Conservation (phyloP, 139 green algal species). For the Mesotaenium endlicherianum region DNA sequence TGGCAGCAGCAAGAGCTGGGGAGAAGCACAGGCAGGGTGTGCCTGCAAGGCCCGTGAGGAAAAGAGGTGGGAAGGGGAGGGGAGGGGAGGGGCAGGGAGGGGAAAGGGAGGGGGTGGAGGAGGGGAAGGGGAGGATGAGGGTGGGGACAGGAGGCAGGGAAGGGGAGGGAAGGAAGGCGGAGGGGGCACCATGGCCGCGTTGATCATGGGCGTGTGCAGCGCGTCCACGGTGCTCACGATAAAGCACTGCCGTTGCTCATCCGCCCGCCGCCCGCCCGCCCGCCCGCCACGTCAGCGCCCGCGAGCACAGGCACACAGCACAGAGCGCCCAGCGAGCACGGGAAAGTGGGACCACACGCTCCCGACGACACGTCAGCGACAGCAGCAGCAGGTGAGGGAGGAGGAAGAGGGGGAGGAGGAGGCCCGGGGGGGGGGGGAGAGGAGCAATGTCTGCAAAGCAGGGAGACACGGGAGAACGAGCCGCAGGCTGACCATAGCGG, state of each 20-base stretch:
- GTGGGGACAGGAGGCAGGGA: neutral
- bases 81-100: neutral
- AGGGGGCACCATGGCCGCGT: conserved; percentile 79
- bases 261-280: no score
- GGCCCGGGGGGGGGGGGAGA: neutral
- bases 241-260: conserved; percentile 84
- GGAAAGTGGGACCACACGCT: neutral
- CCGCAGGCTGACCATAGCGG: no score
- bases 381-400: neutral
- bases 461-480: no score
- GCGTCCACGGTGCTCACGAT: conserved; percentile 88
- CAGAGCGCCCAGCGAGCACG: neutral
- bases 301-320: neutral
- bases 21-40: no score
- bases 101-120: neutral
- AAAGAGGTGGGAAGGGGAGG: neutral
- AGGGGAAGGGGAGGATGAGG: neutral
- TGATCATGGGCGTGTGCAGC: conserved; percentile 92
- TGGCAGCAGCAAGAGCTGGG: no score
- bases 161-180: conserved; percentile 14
- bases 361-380: no score
- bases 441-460: neutral
- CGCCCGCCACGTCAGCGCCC: no score
- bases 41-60: no score
- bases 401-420: neutral